Conservation (phyloP, 2,329 filamentous ascomycete species). For the Sporothrix schenckii region DNA sequence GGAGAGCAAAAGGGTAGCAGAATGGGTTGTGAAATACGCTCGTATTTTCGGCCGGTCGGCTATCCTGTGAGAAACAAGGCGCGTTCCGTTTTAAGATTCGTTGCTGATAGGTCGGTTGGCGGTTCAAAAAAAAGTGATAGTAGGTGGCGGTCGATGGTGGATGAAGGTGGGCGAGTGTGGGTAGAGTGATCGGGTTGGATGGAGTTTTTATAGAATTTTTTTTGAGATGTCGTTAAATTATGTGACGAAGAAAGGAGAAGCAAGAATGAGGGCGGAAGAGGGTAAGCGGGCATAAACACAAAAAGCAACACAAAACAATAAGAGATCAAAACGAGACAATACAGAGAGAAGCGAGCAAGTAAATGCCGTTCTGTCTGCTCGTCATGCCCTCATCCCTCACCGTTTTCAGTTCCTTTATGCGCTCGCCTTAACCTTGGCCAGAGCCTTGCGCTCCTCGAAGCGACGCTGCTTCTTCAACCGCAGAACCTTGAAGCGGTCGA, state of each 20-base stretch:
- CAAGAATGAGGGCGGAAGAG: constrained; percentile 11
- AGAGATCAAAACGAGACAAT: neutral
- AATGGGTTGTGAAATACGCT: neutral
- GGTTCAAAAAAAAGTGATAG: neutral
- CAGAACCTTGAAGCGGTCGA: constrained; percentile 99
- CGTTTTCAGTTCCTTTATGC: constrained; percentile 57
- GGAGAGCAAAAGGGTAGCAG: neutral
- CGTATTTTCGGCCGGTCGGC: neutral
- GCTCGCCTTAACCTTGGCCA: constrained; percentile 87
- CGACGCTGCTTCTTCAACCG: constrained; percentile 99
- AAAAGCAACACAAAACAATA: constrained; percentile 14
- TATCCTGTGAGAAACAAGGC: neutral
- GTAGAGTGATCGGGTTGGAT: constrained; percentile 5
- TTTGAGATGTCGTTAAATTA: constrained; percentile 24
- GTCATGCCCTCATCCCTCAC: constrained; percentile 6
- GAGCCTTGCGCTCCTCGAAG: constrained; percentile 95
- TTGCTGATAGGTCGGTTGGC: constrained; percentile 6
- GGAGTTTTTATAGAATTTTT: constrained; percentile 24
- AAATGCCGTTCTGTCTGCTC: neutral
- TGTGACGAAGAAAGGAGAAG: constrained; percentile 14
- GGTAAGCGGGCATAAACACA: neutral
- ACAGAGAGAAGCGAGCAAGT: neutral
- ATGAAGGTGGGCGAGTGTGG: neutral
- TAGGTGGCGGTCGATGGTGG: neutral
- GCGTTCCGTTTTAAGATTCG: neutral